phyloP scores from a whole-genome alignment of 148 eudicot species.

The Rhododendron henanense region DNA sequence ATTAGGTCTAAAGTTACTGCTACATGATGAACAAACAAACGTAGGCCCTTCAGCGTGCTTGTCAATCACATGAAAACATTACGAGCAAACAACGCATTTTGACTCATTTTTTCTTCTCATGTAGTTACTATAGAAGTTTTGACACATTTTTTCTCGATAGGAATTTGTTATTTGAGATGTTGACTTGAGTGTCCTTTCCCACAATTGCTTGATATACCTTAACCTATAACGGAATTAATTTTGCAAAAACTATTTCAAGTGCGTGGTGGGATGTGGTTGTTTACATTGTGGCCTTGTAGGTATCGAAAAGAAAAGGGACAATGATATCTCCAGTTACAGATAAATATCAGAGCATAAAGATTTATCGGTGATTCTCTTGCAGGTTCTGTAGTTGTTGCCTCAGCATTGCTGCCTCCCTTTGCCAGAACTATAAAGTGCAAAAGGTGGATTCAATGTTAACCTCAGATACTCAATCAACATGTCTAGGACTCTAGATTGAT shows the following conservation, averaged over 20 bases:
- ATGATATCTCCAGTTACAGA: background rate
- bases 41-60: background rate
- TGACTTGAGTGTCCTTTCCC: background rate
- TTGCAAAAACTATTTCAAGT: background rate
- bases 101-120: background rate
- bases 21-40: background rate
- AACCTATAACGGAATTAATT: background rate
- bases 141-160: background rate
- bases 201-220: background rate
- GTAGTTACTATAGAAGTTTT: background rate
- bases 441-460: background rate
- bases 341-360: slow-evolving; percentile 10
- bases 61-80: background rate
- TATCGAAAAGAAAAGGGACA: background rate
- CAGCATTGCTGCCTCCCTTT: slow-evolving; percentile 63
- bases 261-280: background rate
- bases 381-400: slow-evolving; percentile 56
- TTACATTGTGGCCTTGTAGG: background rate
- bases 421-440: slow-evolving; percentile 64
- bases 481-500: background rate
- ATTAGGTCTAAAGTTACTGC: background rate
- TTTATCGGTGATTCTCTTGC: slow-evolving; percentile 70
- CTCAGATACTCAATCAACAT: background rate
- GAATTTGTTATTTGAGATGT: background rate
- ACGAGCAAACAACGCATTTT: background rate